These are phyloP conservation scores for Fusarium nurragi DNA, from an alignment of 2,329 filamentous ascomycete genomes.

Conservation along the genomic window DNA sequence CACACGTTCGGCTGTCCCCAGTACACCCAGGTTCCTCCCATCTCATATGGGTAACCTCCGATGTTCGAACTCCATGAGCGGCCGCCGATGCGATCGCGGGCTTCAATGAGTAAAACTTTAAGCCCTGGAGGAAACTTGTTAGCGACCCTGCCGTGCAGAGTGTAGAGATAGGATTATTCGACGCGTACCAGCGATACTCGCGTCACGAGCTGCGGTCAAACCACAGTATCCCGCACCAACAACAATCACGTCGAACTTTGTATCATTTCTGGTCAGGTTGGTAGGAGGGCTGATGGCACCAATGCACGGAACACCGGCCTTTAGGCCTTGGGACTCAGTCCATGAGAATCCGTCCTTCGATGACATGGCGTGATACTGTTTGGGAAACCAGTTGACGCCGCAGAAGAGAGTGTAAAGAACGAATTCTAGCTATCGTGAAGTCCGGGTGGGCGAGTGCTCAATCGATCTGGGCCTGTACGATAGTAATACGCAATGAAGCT, in stretches of 20 bases:
- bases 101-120: constrained; percentile 57
- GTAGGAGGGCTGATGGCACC: constrained; percentile 44
- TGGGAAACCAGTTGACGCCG: too few species aligned
- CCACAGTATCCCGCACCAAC: constrained; percentile 48
- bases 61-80: constrained; percentile 58
- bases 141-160: rapidly evolving
- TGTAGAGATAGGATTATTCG: rapidly evolving
- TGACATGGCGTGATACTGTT: constrained; percentile 29
- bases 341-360: constrained; percentile 47
- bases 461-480: not conserved
- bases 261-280: constrained; percentile 23
- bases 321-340: constrained; percentile 44
- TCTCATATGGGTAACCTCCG: constrained; percentile 55
- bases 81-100: constrained; percentile 59
- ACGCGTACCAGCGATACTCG: constrained; percentile 39
- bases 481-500: not conserved
- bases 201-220: constrained; percentile 45
- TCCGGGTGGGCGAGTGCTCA: not conserved
- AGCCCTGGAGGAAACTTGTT: constrained; percentile 38
- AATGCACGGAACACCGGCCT: constrained; percentile 45
- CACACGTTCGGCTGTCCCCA: constrained; percentile 56
- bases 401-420: not conserved
- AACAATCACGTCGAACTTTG: constrained; percentile 43
- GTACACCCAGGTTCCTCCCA: constrained; percentile 61
- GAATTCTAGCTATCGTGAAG: not conserved